Conservation (phyloP, 2,329 filamentous ascomycete species). For the Fusarium sambucinum region DNA sequence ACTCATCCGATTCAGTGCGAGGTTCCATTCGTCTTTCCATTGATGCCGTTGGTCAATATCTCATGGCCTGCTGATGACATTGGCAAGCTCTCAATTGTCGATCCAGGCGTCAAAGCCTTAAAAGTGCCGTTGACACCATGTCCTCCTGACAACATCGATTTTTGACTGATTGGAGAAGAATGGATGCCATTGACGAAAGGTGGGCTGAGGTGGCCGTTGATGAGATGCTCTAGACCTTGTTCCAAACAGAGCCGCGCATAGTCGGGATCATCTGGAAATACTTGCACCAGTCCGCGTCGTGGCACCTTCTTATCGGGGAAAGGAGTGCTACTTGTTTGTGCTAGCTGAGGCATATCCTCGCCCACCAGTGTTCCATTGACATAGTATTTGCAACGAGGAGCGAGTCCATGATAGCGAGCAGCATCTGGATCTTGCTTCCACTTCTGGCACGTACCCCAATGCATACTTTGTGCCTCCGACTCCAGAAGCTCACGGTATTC, state of each 20-base stretch:
- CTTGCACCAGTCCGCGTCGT: constrained; percentile 65
- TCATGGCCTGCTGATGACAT: constrained; percentile 38
- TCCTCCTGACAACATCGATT: constrained; percentile 45
- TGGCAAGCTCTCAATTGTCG: constrained; percentile 36
- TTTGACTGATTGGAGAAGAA: constrained; percentile 60
- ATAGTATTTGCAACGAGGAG: constrained; percentile 69
- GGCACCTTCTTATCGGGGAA: constrained; percentile 68
- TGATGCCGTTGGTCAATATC: constrained; percentile 49
- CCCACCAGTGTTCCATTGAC: constrained; percentile 66
- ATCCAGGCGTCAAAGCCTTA: constrained; percentile 36
- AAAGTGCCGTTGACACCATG: constrained; percentile 51
- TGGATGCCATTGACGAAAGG: constrained; percentile 61
- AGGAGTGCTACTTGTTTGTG: constrained; percentile 64
- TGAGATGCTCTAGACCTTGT: constrained; percentile 68
- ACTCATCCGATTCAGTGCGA: constrained; percentile 25
- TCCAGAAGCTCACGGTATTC: constrained; percentile 71
- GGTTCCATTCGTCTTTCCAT: constrained; percentile 43
- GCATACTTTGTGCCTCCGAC: constrained; percentile 59
- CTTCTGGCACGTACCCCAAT: constrained; percentile 61
- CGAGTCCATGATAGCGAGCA: constrained; percentile 64
- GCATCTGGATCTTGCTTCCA: constrained; percentile 71
- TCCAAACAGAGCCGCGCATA: constrained; percentile 67
- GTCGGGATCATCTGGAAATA: constrained; percentile 68
- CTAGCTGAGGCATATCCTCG: constrained; percentile 63
- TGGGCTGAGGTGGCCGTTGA: constrained; percentile 60